A percentile compares a stretch with the other conserved stretches of the same genome.
phyloP scores from a whole-genome alignment of 2,329 filamentous ascomycete species.

The Neofusicoccum laricinum region DNA sequence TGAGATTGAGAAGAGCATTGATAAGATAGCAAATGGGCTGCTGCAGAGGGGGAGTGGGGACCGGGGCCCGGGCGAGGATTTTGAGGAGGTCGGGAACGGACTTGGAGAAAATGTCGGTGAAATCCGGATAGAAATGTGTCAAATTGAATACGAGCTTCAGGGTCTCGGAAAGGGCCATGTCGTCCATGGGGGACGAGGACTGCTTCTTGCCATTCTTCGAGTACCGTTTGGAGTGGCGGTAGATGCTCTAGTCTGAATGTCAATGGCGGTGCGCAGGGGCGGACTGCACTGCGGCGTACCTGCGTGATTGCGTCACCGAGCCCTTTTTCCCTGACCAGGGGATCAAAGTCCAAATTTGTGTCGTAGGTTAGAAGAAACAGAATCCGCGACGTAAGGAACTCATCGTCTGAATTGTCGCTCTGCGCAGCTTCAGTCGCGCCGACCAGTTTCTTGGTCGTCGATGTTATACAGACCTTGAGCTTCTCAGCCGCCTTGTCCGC shows the following conservation, averaged over 20 bases:
- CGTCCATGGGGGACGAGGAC: slow-evolving; percentile 59
- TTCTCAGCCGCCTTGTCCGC: slow-evolving; percentile 65
- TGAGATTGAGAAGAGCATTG: slow-evolving; percentile 78
- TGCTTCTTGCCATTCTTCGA: slow-evolving; percentile 32
- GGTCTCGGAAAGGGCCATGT: slow-evolving; percentile 79
- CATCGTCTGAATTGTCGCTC: slow-evolving; percentile 73
- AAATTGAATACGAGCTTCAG: slow-evolving; percentile 89
- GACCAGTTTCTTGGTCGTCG: slow-evolving; percentile 7
- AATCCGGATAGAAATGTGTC: slow-evolving; percentile 67
- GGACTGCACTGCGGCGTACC: slow-evolving; percentile 18
- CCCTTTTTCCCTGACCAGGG: slow-evolving; percentile 63
- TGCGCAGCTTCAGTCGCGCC: slow-evolving; percentile 26
- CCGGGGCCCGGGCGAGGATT: slow-evolving; percentile 62
- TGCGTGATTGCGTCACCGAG: slow-evolving; percentile 67
- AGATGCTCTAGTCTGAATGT: slow-evolving; percentile 53
- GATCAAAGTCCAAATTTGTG: slow-evolving; percentile 63
- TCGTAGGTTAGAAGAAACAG: slow-evolving; percentile 79
- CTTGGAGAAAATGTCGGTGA: slow-evolving; percentile 60
- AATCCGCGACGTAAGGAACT: slow-evolving; percentile 79
- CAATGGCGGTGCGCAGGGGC: neutral
- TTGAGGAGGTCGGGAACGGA: slow-evolving; percentile 68
- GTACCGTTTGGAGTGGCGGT: slow-evolving; percentile 58
- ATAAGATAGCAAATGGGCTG: slow-evolving; percentile 69
- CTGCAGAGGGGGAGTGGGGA: slow-evolving; percentile 66
- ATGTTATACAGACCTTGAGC: slow-evolving; percentile 52